A percentile compares a stretch with the other conserved stretches of the same genome.
phyloP scores from a whole-genome alignment of 345 rosid species.

The Brassica cretica region DNA sequence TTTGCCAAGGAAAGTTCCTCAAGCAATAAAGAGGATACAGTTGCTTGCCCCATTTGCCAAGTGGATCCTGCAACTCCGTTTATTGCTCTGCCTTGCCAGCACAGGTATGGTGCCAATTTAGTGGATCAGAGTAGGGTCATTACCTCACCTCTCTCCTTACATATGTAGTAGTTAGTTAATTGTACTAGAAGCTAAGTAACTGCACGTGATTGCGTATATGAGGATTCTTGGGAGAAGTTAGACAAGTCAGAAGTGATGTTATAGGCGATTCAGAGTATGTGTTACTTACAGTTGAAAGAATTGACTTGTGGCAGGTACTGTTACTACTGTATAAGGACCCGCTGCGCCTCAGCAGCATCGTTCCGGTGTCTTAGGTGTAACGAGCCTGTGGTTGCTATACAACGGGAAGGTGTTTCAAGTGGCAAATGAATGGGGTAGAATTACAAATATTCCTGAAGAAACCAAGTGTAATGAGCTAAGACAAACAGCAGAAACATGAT shows the following conservation, averaged over 20 bases:
- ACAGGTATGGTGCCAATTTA: conserved; percentile 55
- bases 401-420: conserved; percentile 53
- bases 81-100: conserved; percentile 91
- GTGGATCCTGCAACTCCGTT: conserved; percentile 77
- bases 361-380: conserved; percentile 78
- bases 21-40: conserved; percentile 54
- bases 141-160: neutral
- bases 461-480: conserved; percentile 10
- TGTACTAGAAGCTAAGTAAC: neutral
- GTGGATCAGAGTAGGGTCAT: neutral
- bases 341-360: conserved; percentile 73
- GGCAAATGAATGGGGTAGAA: conserved; percentile 20
- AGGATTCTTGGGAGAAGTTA: conserved; percentile 8
- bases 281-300: conserved; percentile 1
- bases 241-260: neutral
- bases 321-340: conserved; percentile 86
- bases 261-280: conserved; percentile 6
- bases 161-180: neutral
- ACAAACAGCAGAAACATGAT: neutral
- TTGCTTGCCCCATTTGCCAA: conserved; percentile 80
- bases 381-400: conserved; percentile 85
- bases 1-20: conserved; percentile 82
- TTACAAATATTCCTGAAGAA: conserved; percentile 1
- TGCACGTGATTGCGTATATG: neutral
- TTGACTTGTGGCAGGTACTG: conserved; percentile 71